Base-by-base conservation (phyloP, 306 rosid genomes). In the Canavalia gladiata region DNA sequence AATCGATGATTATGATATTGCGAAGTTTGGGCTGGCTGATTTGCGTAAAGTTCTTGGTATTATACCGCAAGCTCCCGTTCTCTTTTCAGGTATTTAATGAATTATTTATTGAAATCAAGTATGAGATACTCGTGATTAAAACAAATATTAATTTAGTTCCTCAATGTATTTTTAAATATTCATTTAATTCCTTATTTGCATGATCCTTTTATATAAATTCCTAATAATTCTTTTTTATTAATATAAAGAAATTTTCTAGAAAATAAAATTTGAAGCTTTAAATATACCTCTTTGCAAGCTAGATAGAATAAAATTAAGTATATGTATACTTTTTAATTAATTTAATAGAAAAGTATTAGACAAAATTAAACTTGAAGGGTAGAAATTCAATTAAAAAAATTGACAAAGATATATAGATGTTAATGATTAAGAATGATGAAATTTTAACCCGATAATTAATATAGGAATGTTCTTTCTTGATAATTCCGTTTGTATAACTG, bases 31-130 rank as follows among this genome's bases (percentile, higher is more conserved):
- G 75, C 84, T 95, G 59, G 86, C 87, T 65, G 97, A 95, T 86
- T 86, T 95, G 70, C 92, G 98, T 35, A 89, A 90, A 89, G 91
- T 87, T 75, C 96, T 93, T 47, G 89, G 97, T 52, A 91, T 95
- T 80, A 95, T 95, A 78, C 99, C 99, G 7, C 99, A 93, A 58
- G 81, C 96, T 45, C 99, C 99, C 0, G 90, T 93, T 79, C 95
- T 95, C 78, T 95, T 93, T 84, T 95, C 99, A 79, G 99, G 99
- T 90, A 82, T 74, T 58, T 54, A 43, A 43, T 59, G 11, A 55
- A 51, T n/a, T 51, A 34, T 54, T 81, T 57, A 6, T 51, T 72
- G 7, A 52, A 3, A 13, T 74, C 37, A 5, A 18, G 25, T 18
- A 0, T 18, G 25, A 18, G 25, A 18, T 18, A 18, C 25, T 18